A percentile compares a stretch with the other conserved stretches of the same genome.
Evolutionary conservation across 2,329 filamentous ascomycete species (phyloP).

Genomic region (Colletotrichum falcatum): DNA sequence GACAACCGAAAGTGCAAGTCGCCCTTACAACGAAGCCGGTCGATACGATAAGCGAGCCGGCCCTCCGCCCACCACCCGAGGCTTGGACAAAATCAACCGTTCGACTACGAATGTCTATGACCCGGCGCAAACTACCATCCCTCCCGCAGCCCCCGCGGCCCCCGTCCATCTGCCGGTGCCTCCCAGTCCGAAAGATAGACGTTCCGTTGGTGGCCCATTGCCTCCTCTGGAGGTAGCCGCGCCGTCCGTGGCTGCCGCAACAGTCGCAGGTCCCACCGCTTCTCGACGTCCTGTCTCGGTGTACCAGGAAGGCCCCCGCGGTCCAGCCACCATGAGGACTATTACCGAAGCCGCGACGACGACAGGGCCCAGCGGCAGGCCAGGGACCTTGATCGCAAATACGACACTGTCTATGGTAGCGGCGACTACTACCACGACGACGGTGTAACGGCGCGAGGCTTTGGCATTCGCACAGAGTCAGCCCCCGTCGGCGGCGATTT

Average conservation of each 20-base stretch:
- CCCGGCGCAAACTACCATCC: conserved; percentile 60
- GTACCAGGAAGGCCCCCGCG: conserved; percentile 62
- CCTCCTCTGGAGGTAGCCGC: conserved; percentile 30
- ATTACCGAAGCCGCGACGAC: conserved; percentile 62
- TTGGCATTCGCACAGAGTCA: conserved; percentile 62
- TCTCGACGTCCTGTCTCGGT: conserved; percentile 62
- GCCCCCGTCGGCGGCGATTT: conserved; percentile 49
- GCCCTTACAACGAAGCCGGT: conserved; percentile 45
- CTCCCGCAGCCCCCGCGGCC: conserved; percentile 51
- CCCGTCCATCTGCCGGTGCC: conserved; percentile 49
- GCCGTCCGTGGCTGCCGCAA: conserved; percentile 23
- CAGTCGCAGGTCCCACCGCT: conserved; percentile 44
- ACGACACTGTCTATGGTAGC: conserved; percentile 46
- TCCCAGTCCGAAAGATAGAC: conserved; percentile 51
- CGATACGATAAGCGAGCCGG: conserved; percentile 58
- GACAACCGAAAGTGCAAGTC: conserved; percentile 43
- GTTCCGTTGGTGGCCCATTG: conserved; percentile 26
- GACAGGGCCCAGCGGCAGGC: conserved; percentile 57
- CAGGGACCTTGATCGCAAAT: conserved; percentile 55
- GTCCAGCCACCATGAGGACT: conserved; percentile 60
- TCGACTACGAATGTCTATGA: conserved; percentile 57
- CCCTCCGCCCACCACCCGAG: conserved; percentile 77
- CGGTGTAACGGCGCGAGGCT: conserved; percentile 60
- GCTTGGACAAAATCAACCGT: conserved; percentile 76
- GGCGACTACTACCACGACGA: conserved; percentile 60